Evolutionary conservation across 1,284 basidiomycete species (phyloP), one percentile per base, ranked within the genome.

Genomic region (Ceratobasidium theobromae): DNA sequence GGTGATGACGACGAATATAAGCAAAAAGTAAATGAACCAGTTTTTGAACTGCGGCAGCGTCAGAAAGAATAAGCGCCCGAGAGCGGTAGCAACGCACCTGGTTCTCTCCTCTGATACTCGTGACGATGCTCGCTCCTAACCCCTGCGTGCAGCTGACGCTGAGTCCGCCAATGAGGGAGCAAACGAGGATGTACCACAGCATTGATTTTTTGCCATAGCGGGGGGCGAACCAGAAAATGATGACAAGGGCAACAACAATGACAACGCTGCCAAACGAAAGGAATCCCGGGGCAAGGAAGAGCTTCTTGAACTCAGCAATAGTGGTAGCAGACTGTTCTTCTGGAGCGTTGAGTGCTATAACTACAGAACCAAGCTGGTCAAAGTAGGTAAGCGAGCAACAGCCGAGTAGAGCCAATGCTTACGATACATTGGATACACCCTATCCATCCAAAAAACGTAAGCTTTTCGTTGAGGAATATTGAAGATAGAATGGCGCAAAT

Each of bases 321-420:
- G 93, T 84, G 25, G 91, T 89, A 9, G 93, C 85, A 1, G 88
- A 84, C 68, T 84, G 81, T 74, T 95, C 90, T 70, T 87, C 79
- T 0, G 96, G 96, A 2, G 93, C 92, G 73, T 89, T 89, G 51
- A 88, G 74, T 0, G 84, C 84, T 32, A 82, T 78, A 54, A 81
- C 77, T 28, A 75, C 74, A 0, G 77, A 79, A 28, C 83, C 83
- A 55, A 84, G 74, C 60, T 66, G 30, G 51, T 21, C 4, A 28
- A 66, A 67, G 49, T 58, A 23, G 62, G 53, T 52, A 32, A 21
- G 48, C 27, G 52, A 30, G 41, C 33, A 33, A 62, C 57, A 49
- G 65, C 55, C 28, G 49, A 54, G 62, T 45, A 14, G 66, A 45
- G n/a, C 73, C 70, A 40, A 72, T 72, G 58, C 78, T 74, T 33